Percentiles rank a stretch among this genome's conserved stretches.
Evolutionary conservation across 2,329 filamentous ascomycete species (phyloP).

Genomic region (Diaporthe humulicola): DNA sequence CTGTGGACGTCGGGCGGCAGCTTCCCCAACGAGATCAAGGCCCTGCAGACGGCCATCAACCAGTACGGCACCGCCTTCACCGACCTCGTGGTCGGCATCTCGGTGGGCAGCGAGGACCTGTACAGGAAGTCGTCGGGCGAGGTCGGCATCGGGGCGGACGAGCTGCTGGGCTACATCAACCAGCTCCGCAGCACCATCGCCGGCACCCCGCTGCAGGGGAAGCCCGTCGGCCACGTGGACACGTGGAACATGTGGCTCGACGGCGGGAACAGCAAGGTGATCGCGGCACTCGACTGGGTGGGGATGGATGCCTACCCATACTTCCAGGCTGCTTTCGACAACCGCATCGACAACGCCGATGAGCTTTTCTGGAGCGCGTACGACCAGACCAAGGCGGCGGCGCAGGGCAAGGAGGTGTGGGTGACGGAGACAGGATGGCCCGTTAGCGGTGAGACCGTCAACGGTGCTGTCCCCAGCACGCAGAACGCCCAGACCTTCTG

Average conservation of each 20-base stretch:
- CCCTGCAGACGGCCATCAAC: slow-evolving; percentile 76
- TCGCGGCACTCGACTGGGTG: slow-evolving; percentile 80
- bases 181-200: slow-evolving; percentile 75
- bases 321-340: slow-evolving; percentile 78
- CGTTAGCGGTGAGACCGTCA: slow-evolving; percentile 74
- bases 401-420: slow-evolving; percentile 70
- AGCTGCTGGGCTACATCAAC: slow-evolving; percentile 77
- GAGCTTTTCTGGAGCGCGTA: slow-evolving; percentile 79
- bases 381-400: slow-evolving; percentile 55
- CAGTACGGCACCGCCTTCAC: slow-evolving; percentile 76
- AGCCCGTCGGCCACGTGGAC: slow-evolving; percentile 82
- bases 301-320: slow-evolving; percentile 90
- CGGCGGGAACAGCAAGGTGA: slow-evolving; percentile 76
- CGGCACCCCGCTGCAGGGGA: slow-evolving; percentile 51
- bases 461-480: slow-evolving; percentile 72
- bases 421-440: slow-evolving; percentile 93
- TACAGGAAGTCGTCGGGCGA: slow-evolving; percentile 74
- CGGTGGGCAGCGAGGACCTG: slow-evolving; percentile 87
- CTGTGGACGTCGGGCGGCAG: slow-evolving; percentile 78
- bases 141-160: slow-evolving; percentile 61
- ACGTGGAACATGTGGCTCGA: slow-evolving; percentile 89
- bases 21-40: slow-evolving; percentile 80
- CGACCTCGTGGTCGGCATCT: slow-evolving; percentile 83
- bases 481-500: slow-evolving; percentile 85
- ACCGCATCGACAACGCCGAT: slow-evolving; percentile 74